A percentile compares a stretch with the other conserved stretches of the same genome.
These are phyloP conservation scores for Gossypium davidsonii DNA, from an alignment of 441 rosid genomes.

Conservation along the genomic window DNA sequence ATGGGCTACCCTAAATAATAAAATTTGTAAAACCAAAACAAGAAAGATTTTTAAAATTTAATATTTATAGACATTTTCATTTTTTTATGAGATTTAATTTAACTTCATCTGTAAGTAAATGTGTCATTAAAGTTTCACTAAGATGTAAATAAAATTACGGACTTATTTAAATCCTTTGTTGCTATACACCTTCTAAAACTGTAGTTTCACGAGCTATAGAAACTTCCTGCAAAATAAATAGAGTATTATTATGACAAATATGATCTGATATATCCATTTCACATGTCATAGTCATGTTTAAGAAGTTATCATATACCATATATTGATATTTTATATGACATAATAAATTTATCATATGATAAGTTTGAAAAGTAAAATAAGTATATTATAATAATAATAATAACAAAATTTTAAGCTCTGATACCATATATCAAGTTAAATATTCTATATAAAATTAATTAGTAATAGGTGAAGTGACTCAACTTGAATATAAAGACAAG, in stretches of 20 bases:
- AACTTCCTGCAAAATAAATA: constrained; percentile 40
- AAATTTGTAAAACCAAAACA: not conserved
- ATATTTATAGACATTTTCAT: not conserved
- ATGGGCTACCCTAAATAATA: not conserved
- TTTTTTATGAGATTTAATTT: not conserved
- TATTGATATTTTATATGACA: too few species aligned
- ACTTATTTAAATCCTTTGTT: not conserved
- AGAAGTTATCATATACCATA: not conserved
- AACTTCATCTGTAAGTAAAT: not conserved
- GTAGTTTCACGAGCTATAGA: constrained; percentile 41
- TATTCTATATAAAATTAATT: not conserved
- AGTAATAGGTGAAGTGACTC: not conserved
- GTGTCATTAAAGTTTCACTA: not conserved
- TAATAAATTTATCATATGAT: too few species aligned
- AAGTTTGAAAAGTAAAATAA: too few species aligned
- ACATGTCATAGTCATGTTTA: not conserved
- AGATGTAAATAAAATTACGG: too few species aligned
- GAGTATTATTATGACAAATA: not conserved
- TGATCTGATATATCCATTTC: not conserved
- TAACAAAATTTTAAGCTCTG: not conserved
- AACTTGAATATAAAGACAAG: not conserved
- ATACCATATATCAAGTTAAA: not conserved
- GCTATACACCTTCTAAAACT: constrained; percentile 15
- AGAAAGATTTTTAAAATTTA: not conserved
- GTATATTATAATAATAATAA: too few species aligned